phyloP scores from a whole-genome alignment of 257 asterid species.

The Nyctanthes arbortristis region DNA sequence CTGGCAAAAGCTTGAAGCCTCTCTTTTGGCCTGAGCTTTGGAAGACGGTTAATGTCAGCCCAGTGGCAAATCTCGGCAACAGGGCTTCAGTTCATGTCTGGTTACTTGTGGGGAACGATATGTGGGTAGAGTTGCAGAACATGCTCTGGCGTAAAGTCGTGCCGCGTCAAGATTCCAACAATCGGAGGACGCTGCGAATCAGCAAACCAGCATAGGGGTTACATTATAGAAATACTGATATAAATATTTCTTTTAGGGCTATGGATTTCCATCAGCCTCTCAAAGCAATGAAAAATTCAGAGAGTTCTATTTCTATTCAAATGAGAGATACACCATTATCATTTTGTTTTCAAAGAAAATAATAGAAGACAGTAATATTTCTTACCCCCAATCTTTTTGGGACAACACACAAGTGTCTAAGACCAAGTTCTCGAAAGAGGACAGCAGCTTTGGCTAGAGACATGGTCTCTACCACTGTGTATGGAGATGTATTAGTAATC shows the following conservation, averaged over 20 bases:
- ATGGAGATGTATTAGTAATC: slow-evolving; percentile 82
- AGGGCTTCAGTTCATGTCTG: background rate
- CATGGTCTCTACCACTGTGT: slow-evolving; percentile 90
- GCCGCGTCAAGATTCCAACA: slow-evolving; percentile 78
- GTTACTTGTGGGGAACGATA: slow-evolving; percentile 42
- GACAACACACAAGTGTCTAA: slow-evolving; percentile 85
- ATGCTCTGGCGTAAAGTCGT: slow-evolving; percentile 81
- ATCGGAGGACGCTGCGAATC: slow-evolving; percentile 70
- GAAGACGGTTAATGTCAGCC: background rate
- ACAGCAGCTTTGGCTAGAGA: slow-evolving; percentile 95
- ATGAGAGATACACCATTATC: background rate
- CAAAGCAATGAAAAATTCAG: background rate
- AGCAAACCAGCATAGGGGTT: slow-evolving; percentile 16
- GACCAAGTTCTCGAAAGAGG: slow-evolving; percentile 83
- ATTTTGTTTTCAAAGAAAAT: background rate
- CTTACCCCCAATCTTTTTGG: slow-evolving; percentile 84
- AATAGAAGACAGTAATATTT: background rate
- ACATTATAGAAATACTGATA: background rate
- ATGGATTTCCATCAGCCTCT: background rate
- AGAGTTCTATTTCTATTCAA: too few relatives aligned
- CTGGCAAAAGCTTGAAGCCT: background rate
- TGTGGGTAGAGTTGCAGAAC: slow-evolving; percentile 72
- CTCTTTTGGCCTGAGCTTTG: background rate
- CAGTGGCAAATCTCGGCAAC: background rate
- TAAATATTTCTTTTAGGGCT: background rate